Evolutionary conservation across 768 basidiomycete species (phyloP).

Genomic region (Mycena pura): DNA sequence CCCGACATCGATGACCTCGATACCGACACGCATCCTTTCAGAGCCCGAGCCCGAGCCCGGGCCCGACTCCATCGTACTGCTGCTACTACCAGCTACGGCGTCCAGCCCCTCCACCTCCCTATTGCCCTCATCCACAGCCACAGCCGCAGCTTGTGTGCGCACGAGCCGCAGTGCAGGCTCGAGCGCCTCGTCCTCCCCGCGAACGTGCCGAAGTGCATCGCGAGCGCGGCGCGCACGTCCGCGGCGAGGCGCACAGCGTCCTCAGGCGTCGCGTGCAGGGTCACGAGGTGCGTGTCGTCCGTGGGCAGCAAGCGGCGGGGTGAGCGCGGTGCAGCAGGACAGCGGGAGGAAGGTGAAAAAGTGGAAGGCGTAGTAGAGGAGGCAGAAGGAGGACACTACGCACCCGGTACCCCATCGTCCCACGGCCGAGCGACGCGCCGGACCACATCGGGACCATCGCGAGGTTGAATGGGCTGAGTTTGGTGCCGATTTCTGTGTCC

Average conservation of each 20-base stretch:
- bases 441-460: conserved; percentile 54
- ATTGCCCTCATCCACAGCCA: too few species aligned
- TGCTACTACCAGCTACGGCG: too few species aligned
- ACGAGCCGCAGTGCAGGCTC: too few species aligned
- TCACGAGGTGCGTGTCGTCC: conserved; percentile 39
- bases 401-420: conserved; percentile 45
- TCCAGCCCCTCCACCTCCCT: too few species aligned
- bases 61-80: too few species aligned
- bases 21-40: conserved; percentile 41
- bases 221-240: conserved; percentile 46
- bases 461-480: conserved; percentile 47
- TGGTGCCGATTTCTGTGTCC: conserved; percentile 43
- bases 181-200: conserved; percentile 48
- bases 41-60: too few species aligned
- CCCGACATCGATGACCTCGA: conserved; percentile 44
- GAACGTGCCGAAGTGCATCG: conserved; percentile 54
- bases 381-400: too few species aligned
- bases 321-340: too few species aligned
- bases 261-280: conserved; percentile 47
- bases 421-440: conserved; percentile 46
- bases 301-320: conserved; percentile 27
- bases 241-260: conserved; percentile 46
- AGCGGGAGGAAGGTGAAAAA: too few species aligned
- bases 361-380: too few species aligned
- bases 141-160: conserved; percentile 26